Conservation (phyloP, 179 eudicot genomes). For the Kewa caespitosa region DNA sequence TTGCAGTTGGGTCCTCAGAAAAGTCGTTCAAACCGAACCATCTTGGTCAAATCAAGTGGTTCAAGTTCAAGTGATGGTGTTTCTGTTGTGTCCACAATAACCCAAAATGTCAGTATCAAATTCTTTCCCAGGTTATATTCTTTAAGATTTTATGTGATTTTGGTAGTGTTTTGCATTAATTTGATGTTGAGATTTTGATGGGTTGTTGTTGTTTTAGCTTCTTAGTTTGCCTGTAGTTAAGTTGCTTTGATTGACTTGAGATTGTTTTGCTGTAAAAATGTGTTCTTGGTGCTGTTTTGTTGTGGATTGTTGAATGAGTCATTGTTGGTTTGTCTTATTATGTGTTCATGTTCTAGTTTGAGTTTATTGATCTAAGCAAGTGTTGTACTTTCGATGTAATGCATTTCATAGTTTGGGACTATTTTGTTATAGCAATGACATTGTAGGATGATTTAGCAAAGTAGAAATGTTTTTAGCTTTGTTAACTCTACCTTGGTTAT, state of each 20-base stretch:
- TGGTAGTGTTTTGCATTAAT: background rate
- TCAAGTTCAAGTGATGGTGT: slow-evolving; percentile 33
- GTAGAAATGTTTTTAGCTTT: background rate
- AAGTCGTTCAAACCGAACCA: slow-evolving; percentile 20
- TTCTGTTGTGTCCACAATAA: slow-evolving; percentile 34
- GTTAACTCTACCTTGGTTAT: background rate
- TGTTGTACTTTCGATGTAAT: background rate
- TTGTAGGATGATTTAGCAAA: background rate
- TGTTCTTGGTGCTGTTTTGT: background rate
- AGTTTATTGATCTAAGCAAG: background rate
- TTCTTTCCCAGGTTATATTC: background rate
- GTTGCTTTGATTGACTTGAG: background rate
- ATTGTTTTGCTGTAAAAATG: background rate
- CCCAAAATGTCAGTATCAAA: slow-evolving; percentile 43
- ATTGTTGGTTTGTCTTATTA: background rate
- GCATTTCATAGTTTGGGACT: background rate
- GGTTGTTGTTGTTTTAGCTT: background rate
- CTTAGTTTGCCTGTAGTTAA: background rate
- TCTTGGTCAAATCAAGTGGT: slow-evolving; percentile 39
- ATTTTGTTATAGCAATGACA: background rate
- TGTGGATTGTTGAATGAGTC: background rate
- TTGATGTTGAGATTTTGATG: background rate
- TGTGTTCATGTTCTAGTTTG: background rate
- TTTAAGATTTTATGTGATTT: background rate
- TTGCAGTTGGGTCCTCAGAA: slow-evolving; percentile 42